Conservation (phyloP, 208 protist genomes). For the Trichomonas vaginalis region DNA sequence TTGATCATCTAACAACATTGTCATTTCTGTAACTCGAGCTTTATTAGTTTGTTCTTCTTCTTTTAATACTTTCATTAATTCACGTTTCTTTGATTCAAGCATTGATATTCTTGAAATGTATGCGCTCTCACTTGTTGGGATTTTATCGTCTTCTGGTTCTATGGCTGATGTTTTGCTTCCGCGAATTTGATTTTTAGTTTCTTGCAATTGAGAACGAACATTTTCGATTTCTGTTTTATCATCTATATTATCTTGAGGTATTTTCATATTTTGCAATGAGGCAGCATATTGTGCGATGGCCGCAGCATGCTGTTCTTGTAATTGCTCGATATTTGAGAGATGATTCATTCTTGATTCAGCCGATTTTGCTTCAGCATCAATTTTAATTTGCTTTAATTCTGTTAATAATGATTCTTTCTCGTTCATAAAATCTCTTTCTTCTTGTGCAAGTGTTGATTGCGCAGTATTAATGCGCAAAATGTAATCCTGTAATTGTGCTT, state of each 20-base stretch:
- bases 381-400: background rate
- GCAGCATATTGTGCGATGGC: background rate
- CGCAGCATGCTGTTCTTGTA: background rate
- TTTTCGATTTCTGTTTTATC: background rate
- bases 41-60: background rate
- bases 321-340: background rate
- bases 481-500: background rate
- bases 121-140: background rate
- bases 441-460: background rate
- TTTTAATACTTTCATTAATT: background rate
- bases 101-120: background rate
- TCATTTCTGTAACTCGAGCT: background rate
- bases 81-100: background rate
- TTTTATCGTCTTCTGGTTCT: background rate
- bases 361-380: background rate
- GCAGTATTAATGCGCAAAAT: background rate
- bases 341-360: background rate
- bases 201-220: background rate
- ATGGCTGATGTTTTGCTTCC: background rate
- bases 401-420: background rate
- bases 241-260: background rate
- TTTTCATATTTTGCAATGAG: background rate
- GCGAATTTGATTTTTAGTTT: background rate
- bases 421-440: background rate
- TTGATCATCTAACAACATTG: background rate